Evolutionary conservation across 1,139 yeast genomes (phyloP), one percentile per base, ranked within the genome.

Genomic region (Nakaseomyces kungkrabaensis): DNA sequence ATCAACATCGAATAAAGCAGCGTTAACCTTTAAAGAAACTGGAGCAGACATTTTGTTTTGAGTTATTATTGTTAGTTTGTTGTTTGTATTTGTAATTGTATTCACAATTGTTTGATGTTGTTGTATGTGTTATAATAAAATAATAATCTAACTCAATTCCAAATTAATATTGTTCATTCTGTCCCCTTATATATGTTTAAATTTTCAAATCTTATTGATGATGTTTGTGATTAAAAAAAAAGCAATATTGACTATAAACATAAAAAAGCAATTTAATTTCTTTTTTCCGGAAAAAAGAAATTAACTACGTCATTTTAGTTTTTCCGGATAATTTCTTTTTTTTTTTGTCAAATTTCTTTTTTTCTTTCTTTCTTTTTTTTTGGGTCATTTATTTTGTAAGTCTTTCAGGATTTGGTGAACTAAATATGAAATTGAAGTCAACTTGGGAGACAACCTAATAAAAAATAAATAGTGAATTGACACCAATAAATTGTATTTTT

Each of bases 1-100:
- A 65, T 86, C 95, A 51, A 89, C 80, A 67, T 86, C 95, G 66
- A 86, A 85, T 57, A 85, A 76, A 57, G 75, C 69, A 42, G 72
- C 72, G 57, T 67, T 63, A 26, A 66, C 62, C 51, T 59, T 63
- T 40, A 66, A 55, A 47, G 64, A 54, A 38, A 65, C 48, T 32
- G 68, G 67, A 53, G 61, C 56, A 33, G 59, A 53, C 52, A 57
- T 53, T 49, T 62, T 54, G 62, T 59, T 59, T 42, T 17, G 53
- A 31, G n/a, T 48, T 34, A 11, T 27, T n/a, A 22, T 40, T 50
- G 44, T 33, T 25, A 25, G 25, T 29, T 29, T 29, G 31, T 29
- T 36, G 10, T 7, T 37, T 37, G 40, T 17, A 22, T 7, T 37
- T 37, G 40, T 17, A 37, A 13, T 22, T 37, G 25, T 17, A 13